Evolutionary conservation across 129 eudicot species (phyloP).

Genomic region (Tagetes patula): DNA sequence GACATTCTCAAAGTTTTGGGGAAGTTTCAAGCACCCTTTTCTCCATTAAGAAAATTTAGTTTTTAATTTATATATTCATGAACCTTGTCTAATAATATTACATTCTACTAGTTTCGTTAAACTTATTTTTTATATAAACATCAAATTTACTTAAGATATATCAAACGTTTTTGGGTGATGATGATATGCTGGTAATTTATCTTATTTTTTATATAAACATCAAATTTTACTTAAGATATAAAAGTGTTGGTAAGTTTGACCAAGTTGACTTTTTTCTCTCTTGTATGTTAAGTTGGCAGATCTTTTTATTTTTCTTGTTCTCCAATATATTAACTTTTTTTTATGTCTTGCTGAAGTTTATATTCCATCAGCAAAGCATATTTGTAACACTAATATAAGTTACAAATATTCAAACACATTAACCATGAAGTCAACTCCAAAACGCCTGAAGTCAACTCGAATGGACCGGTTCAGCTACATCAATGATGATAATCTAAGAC

Average conservation of each 20-base stretch:
- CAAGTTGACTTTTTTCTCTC: not conserved
- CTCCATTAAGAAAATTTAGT: no score
- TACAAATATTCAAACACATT: constrained; percentile 7
- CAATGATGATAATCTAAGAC: constrained; percentile 26
- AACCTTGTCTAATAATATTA: no score
- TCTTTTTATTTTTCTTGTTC: constrained; percentile 13
- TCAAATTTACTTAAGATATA: no score
- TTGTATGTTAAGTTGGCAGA: not conserved
- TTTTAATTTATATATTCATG: no score
- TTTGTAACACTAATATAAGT: constrained; percentile 8
- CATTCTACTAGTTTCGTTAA: no score
- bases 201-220: not conserved
- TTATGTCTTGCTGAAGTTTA: no score
- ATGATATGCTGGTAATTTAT: no score
- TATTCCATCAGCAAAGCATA: constrained; percentile 1
- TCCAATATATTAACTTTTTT: not conserved
- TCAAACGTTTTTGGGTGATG: no score
- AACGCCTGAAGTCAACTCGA: constrained; percentile 21
- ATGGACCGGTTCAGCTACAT: constrained; percentile 42
- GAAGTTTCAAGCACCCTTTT: no score
- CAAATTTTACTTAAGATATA: no score
- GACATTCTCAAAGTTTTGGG: no score
- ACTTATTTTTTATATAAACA: no score
- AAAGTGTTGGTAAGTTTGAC: not conserved
- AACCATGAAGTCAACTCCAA: constrained; percentile 30